Evolutionary conservation across 2,329 filamentous ascomycete species (phyloP).

Genomic region (Pyrenophora seminiperda): DNA sequence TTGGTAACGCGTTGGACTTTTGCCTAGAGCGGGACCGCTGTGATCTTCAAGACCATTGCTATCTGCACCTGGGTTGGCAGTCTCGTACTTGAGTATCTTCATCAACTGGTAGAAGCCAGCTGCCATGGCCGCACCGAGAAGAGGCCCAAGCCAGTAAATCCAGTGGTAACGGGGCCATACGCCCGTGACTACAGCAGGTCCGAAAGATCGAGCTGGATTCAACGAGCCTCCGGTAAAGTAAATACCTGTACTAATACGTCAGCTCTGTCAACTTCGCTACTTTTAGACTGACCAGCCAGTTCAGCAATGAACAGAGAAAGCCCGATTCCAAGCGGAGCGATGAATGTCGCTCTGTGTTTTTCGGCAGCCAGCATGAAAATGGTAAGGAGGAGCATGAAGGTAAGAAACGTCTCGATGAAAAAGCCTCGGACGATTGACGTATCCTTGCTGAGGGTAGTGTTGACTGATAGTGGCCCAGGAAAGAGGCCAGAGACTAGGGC

Average conservation of each 20-base stretch:
- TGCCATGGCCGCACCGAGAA: conserved; percentile 53
- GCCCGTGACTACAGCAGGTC: conserved; percentile 52
- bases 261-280: conserved; percentile 1
- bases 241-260: conserved; percentile 46
- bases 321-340: conserved; percentile 52
- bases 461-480: conserved; percentile 53
- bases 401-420: conserved; percentile 59
- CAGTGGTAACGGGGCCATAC: conserved; percentile 55
- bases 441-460: conserved; percentile 49
- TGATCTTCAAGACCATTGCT: conserved; percentile 51
- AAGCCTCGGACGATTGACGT: conserved; percentile 54
- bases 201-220: conserved; percentile 57
- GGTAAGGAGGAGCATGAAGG: conserved; percentile 55
- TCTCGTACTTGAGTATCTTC: conserved; percentile 58
- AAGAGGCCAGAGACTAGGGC: conserved; percentile 53
- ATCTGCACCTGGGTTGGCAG: conserved; percentile 56
- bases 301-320: conserved; percentile 55
- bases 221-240: conserved; percentile 56
- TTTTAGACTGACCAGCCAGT: conserved; percentile 43
- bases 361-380: conserved; percentile 55
- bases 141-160: conserved; percentile 59
- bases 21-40: conserved; percentile 21
- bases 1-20: background rate
- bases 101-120: conserved; percentile 57
- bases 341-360: conserved; percentile 49